Conservation (phyloP, 2,329 filamentous ascomycete species). For the Clarireedia hainanense region DNA sequence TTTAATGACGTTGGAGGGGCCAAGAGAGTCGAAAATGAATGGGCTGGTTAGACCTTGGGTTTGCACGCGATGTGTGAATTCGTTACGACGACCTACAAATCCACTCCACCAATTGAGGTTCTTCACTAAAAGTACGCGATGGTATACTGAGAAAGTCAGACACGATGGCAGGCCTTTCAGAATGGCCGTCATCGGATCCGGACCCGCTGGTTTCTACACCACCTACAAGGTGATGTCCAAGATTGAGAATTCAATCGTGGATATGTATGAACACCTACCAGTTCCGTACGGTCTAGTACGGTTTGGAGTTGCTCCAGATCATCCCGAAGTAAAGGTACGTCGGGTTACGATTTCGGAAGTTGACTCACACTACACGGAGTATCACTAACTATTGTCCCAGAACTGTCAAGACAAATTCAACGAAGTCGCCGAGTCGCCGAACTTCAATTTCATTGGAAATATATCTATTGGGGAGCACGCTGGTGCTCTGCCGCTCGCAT, state of each 20-base stretch:
- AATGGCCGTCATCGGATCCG: slow-evolving; percentile 84
- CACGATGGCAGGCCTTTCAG: slow-evolving; percentile 50
- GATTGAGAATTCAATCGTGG: slow-evolving; percentile 63
- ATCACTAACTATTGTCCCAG: slow-evolving; percentile 36
- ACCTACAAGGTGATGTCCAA: slow-evolving; percentile 77
- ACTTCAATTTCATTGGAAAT: slow-evolving; percentile 90
- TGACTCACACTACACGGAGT: not conserved
- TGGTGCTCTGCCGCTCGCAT: slow-evolving; percentile 53
- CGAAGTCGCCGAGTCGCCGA: slow-evolving; percentile 72
- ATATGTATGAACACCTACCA: slow-evolving; percentile 94
- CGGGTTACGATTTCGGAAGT: not conserved
- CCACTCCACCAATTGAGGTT: not conserved
- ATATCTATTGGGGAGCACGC: slow-evolving; percentile 60
- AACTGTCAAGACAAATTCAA: slow-evolving; percentile 94
- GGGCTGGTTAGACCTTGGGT: slow-evolving; percentile 18
- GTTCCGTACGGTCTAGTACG: slow-evolving; percentile 89
- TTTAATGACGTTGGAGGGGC: slow-evolving; percentile 12
- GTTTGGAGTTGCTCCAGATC: slow-evolving; percentile 95
- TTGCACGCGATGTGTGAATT: slow-evolving; percentile 21
- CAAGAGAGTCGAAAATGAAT: slow-evolving; percentile 19
- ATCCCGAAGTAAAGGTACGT: slow-evolving; percentile 88
- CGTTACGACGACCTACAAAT: slow-evolving; percentile 5
- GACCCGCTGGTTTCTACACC: slow-evolving; percentile 93
- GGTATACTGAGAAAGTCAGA: slow-evolving; percentile 20
- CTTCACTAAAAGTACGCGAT: slow-evolving; percentile 3